These are phyloP conservation scores for Pleurotus tuoliensis DNA, from an alignment of 768 basidiomycete genomes.

Conservation along the genomic window DNA sequence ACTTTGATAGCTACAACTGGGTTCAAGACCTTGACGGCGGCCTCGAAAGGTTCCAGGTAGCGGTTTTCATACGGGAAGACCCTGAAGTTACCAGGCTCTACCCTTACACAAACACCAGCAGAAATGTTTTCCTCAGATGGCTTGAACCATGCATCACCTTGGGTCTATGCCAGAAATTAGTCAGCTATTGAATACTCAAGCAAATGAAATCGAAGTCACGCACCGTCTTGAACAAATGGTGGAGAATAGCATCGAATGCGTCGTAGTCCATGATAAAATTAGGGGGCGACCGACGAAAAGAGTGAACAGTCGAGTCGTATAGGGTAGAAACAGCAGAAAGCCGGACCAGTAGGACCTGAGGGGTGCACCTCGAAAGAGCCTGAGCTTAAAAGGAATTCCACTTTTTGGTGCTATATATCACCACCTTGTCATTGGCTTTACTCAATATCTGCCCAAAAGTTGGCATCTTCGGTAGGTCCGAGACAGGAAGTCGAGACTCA, in stretches of 20 bases:
- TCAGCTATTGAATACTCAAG: too few species aligned
- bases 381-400: slow-evolving; percentile 35
- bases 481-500: slow-evolving; percentile 8
- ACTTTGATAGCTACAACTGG: slow-evolving; percentile 84
- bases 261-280: slow-evolving; percentile 67
- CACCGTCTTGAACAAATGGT: slow-evolving; percentile 76
- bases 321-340: slow-evolving; percentile 23
- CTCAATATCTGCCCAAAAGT: not conserved
- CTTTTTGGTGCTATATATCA: slow-evolving; percentile 1
- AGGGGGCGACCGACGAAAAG: slow-evolving; percentile 28
- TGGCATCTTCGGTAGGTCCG: slow-evolving; percentile 4
- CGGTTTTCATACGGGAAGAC: slow-evolving; percentile 85
- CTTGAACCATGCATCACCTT: slow-evolving; percentile 84
- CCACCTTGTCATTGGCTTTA: slow-evolving; percentile 1
- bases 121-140: slow-evolving; percentile 79
- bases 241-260: slow-evolving; percentile 73
- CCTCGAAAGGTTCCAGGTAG: slow-evolving; percentile 79
- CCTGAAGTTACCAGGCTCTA: slow-evolving; percentile 65
- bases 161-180: slow-evolving; percentile 43
- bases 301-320: slow-evolving; percentile 26
- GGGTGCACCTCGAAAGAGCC: slow-evolving; percentile 21
- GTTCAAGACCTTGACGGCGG: slow-evolving; percentile 69
- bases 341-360: slow-evolving; percentile 11
- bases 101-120: slow-evolving; percentile 73
- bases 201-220: slow-evolving; percentile 14